Percentiles rank a stretch among this genome's conserved stretches.
Evolutionary conservation across 2,329 filamentous ascomycete genomes (phyloP).

Genomic region (Phaeomoniella chlamydospora): DNA sequence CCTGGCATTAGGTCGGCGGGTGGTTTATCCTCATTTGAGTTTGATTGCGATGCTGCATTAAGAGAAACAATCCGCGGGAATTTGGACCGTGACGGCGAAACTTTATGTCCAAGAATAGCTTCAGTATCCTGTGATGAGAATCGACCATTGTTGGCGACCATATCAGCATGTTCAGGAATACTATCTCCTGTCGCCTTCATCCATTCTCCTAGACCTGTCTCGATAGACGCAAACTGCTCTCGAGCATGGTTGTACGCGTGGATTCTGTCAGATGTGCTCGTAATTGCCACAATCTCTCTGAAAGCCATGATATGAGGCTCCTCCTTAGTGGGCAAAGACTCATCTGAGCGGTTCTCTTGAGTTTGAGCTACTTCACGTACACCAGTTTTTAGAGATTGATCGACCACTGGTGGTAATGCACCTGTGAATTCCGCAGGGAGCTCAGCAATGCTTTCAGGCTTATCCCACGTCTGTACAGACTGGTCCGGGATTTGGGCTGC

Average conservation of each 20-base stretch:
- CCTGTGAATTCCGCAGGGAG: not conserved
- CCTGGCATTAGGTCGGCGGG: slow-evolving; percentile 39
- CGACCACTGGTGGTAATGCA: not conserved
- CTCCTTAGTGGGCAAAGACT: not conserved
- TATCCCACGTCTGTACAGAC: not conserved
- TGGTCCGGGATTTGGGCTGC: not conserved
- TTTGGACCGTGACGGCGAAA: slow-evolving; percentile 18
- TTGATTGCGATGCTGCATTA: slow-evolving; percentile 23
- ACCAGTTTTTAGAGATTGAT: not conserved
- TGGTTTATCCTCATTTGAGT: slow-evolving; percentile 18
- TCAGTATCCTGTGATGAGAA: slow-evolving; percentile 13
- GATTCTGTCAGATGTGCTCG: slow-evolving; percentile 53
- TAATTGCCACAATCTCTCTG: slow-evolving; percentile 61
- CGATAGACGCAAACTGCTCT: slow-evolving; percentile 52
- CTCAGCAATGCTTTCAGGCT: not conserved
- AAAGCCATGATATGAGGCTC: slow-evolving; percentile 34
- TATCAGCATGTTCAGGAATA: slow-evolving; percentile 37
- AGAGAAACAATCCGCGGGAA: slow-evolving; percentile 18
- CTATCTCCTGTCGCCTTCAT: slow-evolving; percentile 31
- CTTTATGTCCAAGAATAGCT: slow-evolving; percentile 12
- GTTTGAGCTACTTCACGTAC: not conserved
- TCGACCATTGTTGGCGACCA: slow-evolving; percentile 20
- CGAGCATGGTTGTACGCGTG: slow-evolving; percentile 59
- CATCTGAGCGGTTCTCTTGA: not conserved
- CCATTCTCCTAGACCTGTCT: slow-evolving; percentile 60